Evolutionary conservation across 225 moss, liverwort and hornwort genomes (phyloP).

Genomic region (Rhytidiadelphus loreus): DNA sequence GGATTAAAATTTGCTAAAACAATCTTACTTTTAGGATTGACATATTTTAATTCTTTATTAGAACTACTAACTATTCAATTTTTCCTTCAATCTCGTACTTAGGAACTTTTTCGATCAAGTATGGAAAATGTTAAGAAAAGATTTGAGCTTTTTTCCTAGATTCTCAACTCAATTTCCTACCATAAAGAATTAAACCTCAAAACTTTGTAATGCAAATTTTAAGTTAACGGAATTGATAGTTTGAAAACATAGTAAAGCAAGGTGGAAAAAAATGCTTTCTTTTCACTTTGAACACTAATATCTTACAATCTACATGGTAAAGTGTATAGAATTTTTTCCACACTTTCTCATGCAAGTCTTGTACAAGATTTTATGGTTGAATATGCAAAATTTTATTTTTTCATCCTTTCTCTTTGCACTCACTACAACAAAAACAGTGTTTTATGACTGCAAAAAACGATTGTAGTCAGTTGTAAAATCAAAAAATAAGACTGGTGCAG

Average conservation of each 20-base stretch:
- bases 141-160: not conserved
- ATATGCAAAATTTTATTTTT: not conserved
- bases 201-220: not conserved
- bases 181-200: not conserved
- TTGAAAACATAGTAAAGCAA: not conserved
- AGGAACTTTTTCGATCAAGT: not conserved
- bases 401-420: no score
- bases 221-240: not conserved
- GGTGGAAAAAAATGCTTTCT: fast-evolving
- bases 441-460: no score
- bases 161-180: not conserved
- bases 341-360: not conserved
- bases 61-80: not conserved
- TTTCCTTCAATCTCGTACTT: not conserved
- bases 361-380: not conserved
- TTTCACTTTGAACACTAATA: not conserved
- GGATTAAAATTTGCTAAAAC: not conserved
- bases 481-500: no score
- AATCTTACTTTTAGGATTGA: not conserved
- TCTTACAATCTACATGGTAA: not conserved
- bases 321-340: no score
- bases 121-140: not conserved
- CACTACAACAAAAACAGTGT: no score
- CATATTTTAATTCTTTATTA: not conserved
- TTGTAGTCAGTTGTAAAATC: no score